These are phyloP conservation scores for Daldinia grandis DNA, from an alignment of 495 filamentous ascomycete genomes.

Conservation along the genomic window DNA sequence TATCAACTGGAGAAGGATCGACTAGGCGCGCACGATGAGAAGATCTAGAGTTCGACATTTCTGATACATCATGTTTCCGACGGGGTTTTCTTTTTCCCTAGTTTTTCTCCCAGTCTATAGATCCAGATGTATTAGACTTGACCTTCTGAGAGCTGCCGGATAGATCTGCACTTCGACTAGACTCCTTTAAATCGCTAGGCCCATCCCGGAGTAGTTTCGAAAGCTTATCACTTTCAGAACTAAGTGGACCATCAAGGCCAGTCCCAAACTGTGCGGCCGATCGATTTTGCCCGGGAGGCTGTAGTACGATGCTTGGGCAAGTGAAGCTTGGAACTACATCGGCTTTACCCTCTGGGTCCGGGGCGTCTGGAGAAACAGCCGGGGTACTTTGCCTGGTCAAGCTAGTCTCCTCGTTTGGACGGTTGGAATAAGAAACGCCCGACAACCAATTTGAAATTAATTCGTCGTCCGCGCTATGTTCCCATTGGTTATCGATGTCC, in stretches of 20 bases:
- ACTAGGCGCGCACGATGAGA: neutral
- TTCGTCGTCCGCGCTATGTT: conserved; percentile 27
- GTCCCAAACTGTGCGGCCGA: conserved; percentile 22
- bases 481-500: conserved; percentile 10
- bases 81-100: conserved; percentile 39
- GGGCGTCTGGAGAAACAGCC: neutral
- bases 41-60: conserved; percentile 15
- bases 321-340: neutral
- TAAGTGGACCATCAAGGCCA: conserved; percentile 42
- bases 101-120: conserved; percentile 37
- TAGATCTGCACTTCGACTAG: conserved; percentile 18
- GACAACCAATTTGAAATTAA: conserved; percentile 33
- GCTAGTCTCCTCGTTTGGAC: conserved; percentile 1
- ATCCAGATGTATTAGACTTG: conserved; percentile 35
- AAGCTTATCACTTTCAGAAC: conserved; percentile 38
- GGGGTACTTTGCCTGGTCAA: neutral
- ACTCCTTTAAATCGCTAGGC: conserved; percentile 21
- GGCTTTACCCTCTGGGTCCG: neutral
- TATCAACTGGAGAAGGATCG: neutral
- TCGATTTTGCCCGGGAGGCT: conserved; percentile 9
- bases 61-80: conserved; percentile 40
- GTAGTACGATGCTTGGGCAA: conserved; percentile 21
- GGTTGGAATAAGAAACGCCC: conserved; percentile 17
- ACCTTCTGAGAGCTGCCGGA: conserved; percentile 25
- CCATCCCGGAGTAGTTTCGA: conserved; percentile 25